A percentile compares a stretch with the other conserved stretches of the same genome.
These are phyloP conservation scores for Backusella westeae DNA, from an alignment of 192 early-diverging fungal species.

Conservation along the genomic window DNA sequence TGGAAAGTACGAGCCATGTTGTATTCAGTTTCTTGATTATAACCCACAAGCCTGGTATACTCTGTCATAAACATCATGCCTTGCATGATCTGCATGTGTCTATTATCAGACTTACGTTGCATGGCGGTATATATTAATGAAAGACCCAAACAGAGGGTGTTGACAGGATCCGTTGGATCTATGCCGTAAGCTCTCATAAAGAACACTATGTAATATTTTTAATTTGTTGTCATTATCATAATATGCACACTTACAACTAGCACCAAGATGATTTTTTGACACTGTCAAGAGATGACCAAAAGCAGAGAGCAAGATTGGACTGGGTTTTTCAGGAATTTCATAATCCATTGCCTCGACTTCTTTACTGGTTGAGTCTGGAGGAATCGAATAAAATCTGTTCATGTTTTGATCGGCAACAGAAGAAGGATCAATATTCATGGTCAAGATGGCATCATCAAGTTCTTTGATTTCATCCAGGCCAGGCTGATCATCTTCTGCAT, in stretches of 20 bases:
- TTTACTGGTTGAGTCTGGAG: neutral
- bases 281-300: constrained; percentile 62
- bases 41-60: constrained; percentile 51
- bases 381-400: constrained; percentile 6
- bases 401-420: constrained; percentile 7
- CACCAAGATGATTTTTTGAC: constrained; percentile 51
- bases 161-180: constrained; percentile 64
- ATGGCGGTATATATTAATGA: constrained; percentile 63
- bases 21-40: constrained; percentile 67
- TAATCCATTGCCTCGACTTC: too few relatives aligned
- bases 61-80: constrained; percentile 65
- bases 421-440: constrained; percentile 7
- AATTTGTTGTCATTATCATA: neutral
- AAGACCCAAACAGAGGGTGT: constrained; percentile 60
- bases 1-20: constrained; percentile 93
- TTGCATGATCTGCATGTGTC: constrained; percentile 67
- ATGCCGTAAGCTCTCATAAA: constrained; percentile 58
- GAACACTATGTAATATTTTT: constrained; percentile 29
- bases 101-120: constrained; percentile 67
- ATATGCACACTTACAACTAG: constrained; percentile 48
- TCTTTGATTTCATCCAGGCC: neutral
- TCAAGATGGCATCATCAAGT: constrained; percentile 4
- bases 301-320: constrained; percentile 46
- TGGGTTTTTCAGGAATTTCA: neutral
- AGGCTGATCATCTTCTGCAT: neutral